Percentiles rank a stretch among this genome's conserved stretches.
phyloP scores from a whole-genome alignment of 345 rosid species.

The Rhizophora apiculata region DNA sequence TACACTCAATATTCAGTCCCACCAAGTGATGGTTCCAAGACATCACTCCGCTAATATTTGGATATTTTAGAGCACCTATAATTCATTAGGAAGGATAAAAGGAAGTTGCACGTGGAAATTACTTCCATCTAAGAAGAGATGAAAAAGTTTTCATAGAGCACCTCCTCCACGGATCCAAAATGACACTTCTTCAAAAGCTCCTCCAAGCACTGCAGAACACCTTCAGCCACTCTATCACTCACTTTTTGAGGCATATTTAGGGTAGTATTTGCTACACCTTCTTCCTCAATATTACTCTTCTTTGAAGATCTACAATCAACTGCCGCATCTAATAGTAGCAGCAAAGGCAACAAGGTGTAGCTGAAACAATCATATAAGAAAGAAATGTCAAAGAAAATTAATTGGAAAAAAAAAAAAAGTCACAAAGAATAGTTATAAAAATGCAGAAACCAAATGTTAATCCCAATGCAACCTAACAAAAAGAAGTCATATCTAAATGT shows the following conservation, averaged over 20 bases:
- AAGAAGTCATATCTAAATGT: too few species aligned
- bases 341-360: slow-evolving; percentile 75
- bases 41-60: too few species aligned
- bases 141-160: slow-evolving; percentile 7
- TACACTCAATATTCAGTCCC: too few species aligned
- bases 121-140: not conserved
- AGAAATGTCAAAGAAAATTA: not conserved
- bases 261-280: not conserved
- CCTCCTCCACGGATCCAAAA: slow-evolving; percentile 71
- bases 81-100: not conserved
- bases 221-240: slow-evolving; percentile 82
- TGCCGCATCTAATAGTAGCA: slow-evolving; percentile 74
- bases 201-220: slow-evolving; percentile 70
- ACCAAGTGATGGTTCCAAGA: too few species aligned
- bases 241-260: slow-evolving; percentile 32
- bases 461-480: not conserved
- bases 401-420: not conserved
- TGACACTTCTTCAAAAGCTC: slow-evolving; percentile 68
- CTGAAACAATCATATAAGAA: slow-evolving; percentile 38
- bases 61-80: too few species aligned
- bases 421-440: not conserved
- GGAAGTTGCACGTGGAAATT: not conserved
- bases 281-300: slow-evolving; percentile 24
- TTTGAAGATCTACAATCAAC: slow-evolving; percentile 48
- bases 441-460: not conserved